A percentile compares a stretch with the other conserved stretches of the same genome.
Conservation (phyloP, 2,329 filamentous ascomycete species). For the Ustulina deusta region DNA sequence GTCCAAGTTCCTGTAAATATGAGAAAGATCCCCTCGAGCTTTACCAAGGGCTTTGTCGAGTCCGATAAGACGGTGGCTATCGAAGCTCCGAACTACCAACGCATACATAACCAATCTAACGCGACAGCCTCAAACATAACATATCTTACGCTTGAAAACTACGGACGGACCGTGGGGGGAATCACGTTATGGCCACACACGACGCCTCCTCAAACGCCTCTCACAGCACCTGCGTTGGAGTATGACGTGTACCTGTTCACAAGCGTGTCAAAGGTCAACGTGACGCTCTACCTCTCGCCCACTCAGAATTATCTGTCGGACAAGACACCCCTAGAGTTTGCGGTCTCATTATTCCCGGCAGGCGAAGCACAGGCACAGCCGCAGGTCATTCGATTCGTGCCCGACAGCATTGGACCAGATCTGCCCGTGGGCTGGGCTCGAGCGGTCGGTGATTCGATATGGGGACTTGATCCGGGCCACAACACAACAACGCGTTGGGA, state of each 20-base stretch:
- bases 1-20: slow-evolving; percentile 68
- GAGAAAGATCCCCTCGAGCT: slow-evolving; percentile 61
- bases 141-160: slow-evolving; percentile 65
- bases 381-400: slow-evolving; percentile 57
- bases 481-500: slow-evolving; percentile 60
- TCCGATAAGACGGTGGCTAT: slow-evolving; percentile 69
- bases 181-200: slow-evolving; percentile 67
- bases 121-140: slow-evolving; percentile 51
- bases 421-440: slow-evolving; percentile 58
- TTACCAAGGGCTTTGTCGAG: slow-evolving; percentile 71
- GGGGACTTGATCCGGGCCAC: slow-evolving; percentile 58
- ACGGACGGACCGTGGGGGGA: slow-evolving; percentile 69
- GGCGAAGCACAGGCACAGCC: slow-evolving; percentile 46
- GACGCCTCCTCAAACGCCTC: slow-evolving; percentile 61
- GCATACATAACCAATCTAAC: slow-evolving; percentile 51
- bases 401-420: slow-evolving; percentile 55
- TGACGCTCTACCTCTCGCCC: slow-evolving; percentile 65
- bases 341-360: slow-evolving; percentile 51
- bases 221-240: slow-evolving; percentile 66
- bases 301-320: slow-evolving; percentile 66
- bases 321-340: slow-evolving; percentile 56
- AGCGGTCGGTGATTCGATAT: slow-evolving; percentile 60
- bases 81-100: slow-evolving; percentile 65
- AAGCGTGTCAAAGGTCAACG: slow-evolving; percentile 57
- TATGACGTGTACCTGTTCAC: slow-evolving; percentile 73